A percentile compares a stretch with the other conserved stretches of the same genome.
Conservation (phyloP, 169 alveolate genomes). For the Plasmodium sp. region DNA sequence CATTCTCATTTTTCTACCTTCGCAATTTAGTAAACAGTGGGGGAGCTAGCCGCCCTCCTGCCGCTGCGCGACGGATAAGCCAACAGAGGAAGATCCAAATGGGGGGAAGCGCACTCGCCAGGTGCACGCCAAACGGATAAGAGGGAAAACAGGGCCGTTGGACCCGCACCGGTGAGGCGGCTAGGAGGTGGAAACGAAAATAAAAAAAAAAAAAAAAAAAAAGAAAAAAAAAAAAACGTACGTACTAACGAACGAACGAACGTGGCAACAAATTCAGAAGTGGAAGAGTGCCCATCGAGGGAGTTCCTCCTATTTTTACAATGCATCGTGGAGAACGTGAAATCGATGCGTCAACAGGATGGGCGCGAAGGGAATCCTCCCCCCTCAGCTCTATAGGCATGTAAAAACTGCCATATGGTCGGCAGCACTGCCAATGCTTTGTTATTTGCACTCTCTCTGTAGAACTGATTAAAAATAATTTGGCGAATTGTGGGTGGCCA, state of each 20-base stretch:
- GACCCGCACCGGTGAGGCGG: neutral
- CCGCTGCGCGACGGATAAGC: neutral
- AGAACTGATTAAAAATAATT: neutral
- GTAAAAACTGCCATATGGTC: no score
- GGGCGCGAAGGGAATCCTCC: no score
- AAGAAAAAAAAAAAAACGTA: neutral
- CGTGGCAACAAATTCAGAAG: neutral
- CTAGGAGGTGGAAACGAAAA: neutral
- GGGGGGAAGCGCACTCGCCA: neutral
- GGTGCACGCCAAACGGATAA: neutral
- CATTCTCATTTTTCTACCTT: neutral
- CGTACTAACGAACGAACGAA: neutral
- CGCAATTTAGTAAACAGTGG: neutral
- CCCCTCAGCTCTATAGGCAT: no score
- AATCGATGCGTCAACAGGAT: no score
- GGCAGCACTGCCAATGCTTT: no score
- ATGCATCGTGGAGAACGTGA: no score
- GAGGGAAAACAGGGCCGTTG: neutral
- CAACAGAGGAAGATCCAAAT: neutral
- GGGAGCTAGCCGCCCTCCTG: neutral
- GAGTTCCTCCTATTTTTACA: no score
- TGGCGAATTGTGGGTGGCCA: neutral
- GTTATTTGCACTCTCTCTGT: neutral
- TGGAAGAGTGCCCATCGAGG: neutral
- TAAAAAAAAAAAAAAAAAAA: neutral